These are phyloP conservation scores for Talaromyces sp. DNA, from an alignment of 2,329 filamentous ascomycete species.

Conservation along the genomic window DNA sequence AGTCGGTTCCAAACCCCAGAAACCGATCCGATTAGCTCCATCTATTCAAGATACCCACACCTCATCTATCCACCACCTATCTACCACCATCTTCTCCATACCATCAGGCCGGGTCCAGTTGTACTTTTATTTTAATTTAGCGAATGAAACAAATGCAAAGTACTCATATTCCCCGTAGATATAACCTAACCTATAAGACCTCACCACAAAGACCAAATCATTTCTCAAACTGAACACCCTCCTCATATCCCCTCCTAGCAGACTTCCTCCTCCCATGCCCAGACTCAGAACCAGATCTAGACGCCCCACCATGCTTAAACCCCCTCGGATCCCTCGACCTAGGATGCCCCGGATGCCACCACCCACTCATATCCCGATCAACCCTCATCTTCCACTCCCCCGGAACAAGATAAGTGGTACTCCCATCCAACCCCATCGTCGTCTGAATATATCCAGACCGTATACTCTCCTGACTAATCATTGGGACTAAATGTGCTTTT, in stretches of 20 bases:
- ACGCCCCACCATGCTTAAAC: neutral
- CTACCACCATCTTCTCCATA: neutral
- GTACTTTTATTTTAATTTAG: neutral
- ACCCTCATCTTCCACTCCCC: slow-evolving; percentile 19
- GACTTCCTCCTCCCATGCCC: neutral
- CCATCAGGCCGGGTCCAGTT: too few species aligned
- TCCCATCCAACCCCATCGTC: slow-evolving; percentile 13
- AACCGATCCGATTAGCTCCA: neutral
- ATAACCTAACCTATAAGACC: neutral
- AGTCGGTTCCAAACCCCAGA: slow-evolving; percentile 7
- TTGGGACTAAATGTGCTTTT: slow-evolving; percentile 11
- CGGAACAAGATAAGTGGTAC: slow-evolving; percentile 14
- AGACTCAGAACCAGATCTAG: slow-evolving; percentile 5
- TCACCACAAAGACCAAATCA: neutral
- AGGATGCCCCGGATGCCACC: slow-evolving; percentile 17
- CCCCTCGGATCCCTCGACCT: slow-evolving; percentile 3
- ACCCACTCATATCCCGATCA: slow-evolving; percentile 16
- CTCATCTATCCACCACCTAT: neutral
- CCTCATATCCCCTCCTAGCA: neutral
- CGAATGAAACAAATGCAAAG: neutral
- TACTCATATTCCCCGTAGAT: too few species aligned
- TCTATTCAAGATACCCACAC: slow-evolving; percentile 22
- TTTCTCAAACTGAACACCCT: neutral
- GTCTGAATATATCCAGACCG: neutral
- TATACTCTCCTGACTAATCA: neutral